These are phyloP conservation scores for carrot (Daucus carota) DNA, from an alignment of 129 eudicot species.

Conservation along the genomic window DNA sequence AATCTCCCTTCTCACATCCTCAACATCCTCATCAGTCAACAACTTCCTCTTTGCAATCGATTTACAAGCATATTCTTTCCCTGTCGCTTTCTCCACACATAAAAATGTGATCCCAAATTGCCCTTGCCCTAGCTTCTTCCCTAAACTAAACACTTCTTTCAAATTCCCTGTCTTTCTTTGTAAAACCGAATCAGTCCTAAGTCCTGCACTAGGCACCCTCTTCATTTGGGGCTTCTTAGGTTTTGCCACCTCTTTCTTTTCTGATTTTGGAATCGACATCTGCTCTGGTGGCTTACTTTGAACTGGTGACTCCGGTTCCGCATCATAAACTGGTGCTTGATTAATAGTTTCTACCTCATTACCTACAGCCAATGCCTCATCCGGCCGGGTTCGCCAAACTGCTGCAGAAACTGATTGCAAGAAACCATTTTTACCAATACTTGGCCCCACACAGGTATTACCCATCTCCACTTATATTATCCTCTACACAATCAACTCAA, in stretches of 20 bases:
- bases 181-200: conserved; percentile 63
- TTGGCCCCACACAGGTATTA: conserved; percentile 94
- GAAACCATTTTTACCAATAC: conserved; percentile 54
- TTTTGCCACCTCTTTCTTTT: conserved; percentile 37
- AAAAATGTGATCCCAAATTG: conserved; percentile 80
- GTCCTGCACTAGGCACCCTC: conserved; percentile 80
- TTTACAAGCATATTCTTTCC: conserved; percentile 73
- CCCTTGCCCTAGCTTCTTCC: conserved; percentile 91
- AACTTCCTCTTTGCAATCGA: conserved; percentile 90
- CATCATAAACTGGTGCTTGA: conserved; percentile 17
- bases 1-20: conserved; percentile 93
- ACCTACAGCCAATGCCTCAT: conserved; percentile 29
- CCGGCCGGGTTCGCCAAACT: conserved; percentile 75
- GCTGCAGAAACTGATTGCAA: conserved; percentile 92
- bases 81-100: conserved; percentile 65
- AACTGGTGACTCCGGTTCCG: conserved; percentile 50
- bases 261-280: conserved; percentile 48
- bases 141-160: conserved; percentile 69
- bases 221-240: conserved; percentile 59
- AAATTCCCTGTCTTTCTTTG: conserved; percentile 66
- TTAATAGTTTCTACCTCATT: conserved; percentile 32
- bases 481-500: not conserved
- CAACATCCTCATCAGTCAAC: conserved; percentile 82
- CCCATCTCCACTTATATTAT: conserved; percentile 39
- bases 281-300: conserved; percentile 76